These are phyloP conservation scores for Lathyrus oleraceus DNA, from an alignment of 306 rosid species.

Conservation along the genomic window DNA sequence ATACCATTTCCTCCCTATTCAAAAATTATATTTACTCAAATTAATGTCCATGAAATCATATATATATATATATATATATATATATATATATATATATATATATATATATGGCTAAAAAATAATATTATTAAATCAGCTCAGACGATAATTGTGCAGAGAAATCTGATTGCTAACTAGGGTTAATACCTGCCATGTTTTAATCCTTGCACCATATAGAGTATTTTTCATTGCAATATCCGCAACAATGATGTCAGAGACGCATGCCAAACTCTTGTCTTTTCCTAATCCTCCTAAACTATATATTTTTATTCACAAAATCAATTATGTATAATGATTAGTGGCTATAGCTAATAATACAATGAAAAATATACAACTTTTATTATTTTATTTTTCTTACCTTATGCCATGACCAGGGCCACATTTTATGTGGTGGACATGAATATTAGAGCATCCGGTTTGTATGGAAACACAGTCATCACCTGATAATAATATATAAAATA, in stretches of 20 bases:
- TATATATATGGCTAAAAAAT: not conserved
- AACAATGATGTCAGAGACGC: conserved; percentile 78
- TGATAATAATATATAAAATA: conserved; percentile 39
- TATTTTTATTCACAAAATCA: conserved; percentile 6
- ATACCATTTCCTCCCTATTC: conserved; percentile 87
- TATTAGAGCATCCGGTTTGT: conserved; percentile 87
- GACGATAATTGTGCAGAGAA: too few species aligned
- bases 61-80: too few species aligned
- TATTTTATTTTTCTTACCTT: conserved; percentile 51
- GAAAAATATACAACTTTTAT: conserved; percentile 4
- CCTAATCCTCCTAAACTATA: conserved; percentile 91
- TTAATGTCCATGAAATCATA: conserved; percentile 4
- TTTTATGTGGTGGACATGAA: conserved; percentile 78
- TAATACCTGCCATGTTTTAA: conserved; percentile 97
- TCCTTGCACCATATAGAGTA: conserved; percentile 82
- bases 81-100: too few species aligned
- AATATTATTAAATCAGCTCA: too few species aligned
- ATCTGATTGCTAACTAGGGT: not conserved
- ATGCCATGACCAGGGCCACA: conserved; percentile 99
- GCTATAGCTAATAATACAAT: not conserved
- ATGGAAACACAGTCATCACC: conserved; percentile 99
- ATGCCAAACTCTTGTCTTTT: conserved; percentile 67
- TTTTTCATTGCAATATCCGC: conserved; percentile 66
- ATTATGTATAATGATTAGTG: not conserved
- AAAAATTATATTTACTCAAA: not conserved